A percentile compares a stretch with the other conserved stretches of the same genome.
These are phyloP conservation scores for Backusella liffmaniae DNA, from an alignment of 192 early-diverging fungal species.

Conservation along the genomic window DNA sequence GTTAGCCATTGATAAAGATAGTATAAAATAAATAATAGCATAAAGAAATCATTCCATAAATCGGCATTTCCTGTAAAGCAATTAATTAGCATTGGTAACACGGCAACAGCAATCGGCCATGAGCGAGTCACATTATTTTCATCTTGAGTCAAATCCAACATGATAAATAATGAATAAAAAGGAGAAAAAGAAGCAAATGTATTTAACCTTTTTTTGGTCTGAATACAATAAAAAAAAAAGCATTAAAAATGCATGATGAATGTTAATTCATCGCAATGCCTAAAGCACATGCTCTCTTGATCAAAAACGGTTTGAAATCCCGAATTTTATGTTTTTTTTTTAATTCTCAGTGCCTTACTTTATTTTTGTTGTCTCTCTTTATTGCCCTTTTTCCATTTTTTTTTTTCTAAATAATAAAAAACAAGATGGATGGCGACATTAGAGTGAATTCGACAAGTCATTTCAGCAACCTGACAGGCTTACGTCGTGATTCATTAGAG, in stretches of 20 bases:
- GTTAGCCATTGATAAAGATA: conserved; percentile 61
- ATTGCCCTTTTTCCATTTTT: not conserved
- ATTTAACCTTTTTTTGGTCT: not conserved
- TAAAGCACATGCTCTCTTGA: conserved; percentile 4
- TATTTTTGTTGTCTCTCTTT: not conserved
- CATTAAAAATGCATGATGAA: conserved; percentile 3
- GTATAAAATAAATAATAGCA: conserved; percentile 51
- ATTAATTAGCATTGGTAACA: conserved; percentile 51
- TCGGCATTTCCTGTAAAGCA: conserved; percentile 57
- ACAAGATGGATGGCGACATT: not conserved
- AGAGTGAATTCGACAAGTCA: not conserved
- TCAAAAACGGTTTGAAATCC: conserved; percentile 5
- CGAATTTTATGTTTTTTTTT: too few species aligned
- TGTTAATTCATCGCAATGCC: not conserved
- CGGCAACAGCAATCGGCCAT: conserved; percentile 60
- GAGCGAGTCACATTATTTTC: conserved; percentile 14
- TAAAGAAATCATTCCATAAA: conserved; percentile 58
- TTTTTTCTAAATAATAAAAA: not conserved
- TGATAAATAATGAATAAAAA: not conserved
- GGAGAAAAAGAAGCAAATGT: not conserved
- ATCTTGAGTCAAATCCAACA: not conserved
- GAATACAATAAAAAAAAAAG: not conserved
- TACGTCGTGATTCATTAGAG: conserved; percentile 6
- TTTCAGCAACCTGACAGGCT: not conserved
- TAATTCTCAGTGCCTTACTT: not conserved